phyloP scores from a whole-genome alignment of 73 alveolate species.

The Uronychia binucleata region DNA sequence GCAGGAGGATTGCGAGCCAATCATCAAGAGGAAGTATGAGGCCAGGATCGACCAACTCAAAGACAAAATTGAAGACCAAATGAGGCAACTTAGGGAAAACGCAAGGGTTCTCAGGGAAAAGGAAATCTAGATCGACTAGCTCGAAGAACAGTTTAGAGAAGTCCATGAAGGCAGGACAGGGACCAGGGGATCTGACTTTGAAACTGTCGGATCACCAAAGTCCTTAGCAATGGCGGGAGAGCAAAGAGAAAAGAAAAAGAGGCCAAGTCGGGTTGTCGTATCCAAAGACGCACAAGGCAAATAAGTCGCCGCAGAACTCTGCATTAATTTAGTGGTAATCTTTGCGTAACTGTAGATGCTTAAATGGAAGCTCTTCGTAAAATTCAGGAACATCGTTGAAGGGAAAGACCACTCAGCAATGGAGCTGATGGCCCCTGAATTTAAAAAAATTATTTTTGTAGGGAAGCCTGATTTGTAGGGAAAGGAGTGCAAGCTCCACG shows the following conservation, averaged over 20 bases:
- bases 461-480: not conserved
- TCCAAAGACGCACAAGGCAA: no score
- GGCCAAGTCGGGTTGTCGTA: no score
- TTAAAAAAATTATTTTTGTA: not conserved
- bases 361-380: not conserved
- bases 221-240: no score
- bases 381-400: not conserved
- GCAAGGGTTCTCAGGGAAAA: not conserved
- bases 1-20: not conserved
- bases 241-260: no score
- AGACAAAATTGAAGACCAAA: not conserved
- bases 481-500: not conserved
- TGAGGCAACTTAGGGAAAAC: not conserved
- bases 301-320: not conserved
- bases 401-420: not conserved
- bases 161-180: not conserved
- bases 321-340: not conserved
- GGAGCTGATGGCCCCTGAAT: not conserved
- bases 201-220: no score
- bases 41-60: not conserved
- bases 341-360: not conserved
- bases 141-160: not conserved
- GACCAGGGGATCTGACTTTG: not conserved
- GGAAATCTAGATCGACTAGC: not conserved
- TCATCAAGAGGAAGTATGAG: not conserved